Base-by-base conservation (phyloP, 768 basidiomycete genomes). In the Crepidotus variabilis region DNA sequence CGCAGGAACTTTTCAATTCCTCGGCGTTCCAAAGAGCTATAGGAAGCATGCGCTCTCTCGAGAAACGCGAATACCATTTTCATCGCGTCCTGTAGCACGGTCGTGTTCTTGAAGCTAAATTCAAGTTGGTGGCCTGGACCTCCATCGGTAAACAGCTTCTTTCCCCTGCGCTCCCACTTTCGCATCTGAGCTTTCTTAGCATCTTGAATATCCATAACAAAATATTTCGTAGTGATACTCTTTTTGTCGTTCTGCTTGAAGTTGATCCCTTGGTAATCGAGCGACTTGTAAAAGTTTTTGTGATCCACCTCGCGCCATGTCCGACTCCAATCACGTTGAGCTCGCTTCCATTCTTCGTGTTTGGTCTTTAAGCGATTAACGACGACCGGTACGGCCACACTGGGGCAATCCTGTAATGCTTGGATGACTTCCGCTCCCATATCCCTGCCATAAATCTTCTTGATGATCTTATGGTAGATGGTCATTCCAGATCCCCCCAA, bases 171-270 rank as follows among this genome's bases (percentile, higher is more conserved):
- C 53, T 75, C 74, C 65, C 66, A 68, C 60, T 68, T 65, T 58
- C 68, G 71, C 33, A 77, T 64, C 68, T 93, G 90, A 56, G 79
- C 77, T 32, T 79, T 78, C 66, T 85, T 86, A 60, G 85, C 73
- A 51, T 70, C 63, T 68, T 94, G 92, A 63, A 95, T 88, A 54
- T 95, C 88, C 28, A 74, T 77, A 28, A 93, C 85, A 65, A 96
- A 91, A 60, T 86, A 74, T 67, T 92, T 94, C 45, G 90, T 79
- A 6, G 89, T 93, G 66, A 94, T 89, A 57, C 80, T 82, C 72
- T 92, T 92, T 83, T 98, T 98, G 78, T 99, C 97, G 70, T 93
- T 95, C 56, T 80, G 80, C 76, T 98, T 98, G 85, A 96, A 97
- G 57, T 81, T 85, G 69, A 92, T 90, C 16, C 94, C 95, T 69